phyloP scores from a whole-genome alignment of 1,284 basidiomycete species.

The Mixia osmundae region DNA sequence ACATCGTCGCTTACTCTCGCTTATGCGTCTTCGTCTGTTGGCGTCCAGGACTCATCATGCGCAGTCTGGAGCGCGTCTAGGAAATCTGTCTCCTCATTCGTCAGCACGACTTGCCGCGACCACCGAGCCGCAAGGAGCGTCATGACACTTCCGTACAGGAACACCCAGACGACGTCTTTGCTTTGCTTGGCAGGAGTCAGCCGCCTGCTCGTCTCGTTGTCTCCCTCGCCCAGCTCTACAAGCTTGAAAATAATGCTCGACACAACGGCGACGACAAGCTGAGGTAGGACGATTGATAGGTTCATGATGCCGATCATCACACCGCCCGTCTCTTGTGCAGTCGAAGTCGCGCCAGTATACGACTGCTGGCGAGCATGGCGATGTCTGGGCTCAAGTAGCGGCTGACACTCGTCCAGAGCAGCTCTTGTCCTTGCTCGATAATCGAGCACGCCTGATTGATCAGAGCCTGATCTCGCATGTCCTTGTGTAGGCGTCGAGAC shows the following conservation, averaged over 20 bases:
- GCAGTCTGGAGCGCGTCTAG: too few relatives aligned
- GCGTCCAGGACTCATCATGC: too few relatives aligned
- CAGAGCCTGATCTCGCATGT: background rate
- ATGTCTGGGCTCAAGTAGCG: conserved; percentile 5
- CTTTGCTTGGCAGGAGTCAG: conserved; percentile 5
- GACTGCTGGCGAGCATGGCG: too few relatives aligned
- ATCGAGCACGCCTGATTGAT: conserved; percentile 3
- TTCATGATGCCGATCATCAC: conserved; percentile 8
- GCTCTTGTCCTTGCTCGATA: conserved; percentile 1
- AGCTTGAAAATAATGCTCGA: conserved; percentile 21
- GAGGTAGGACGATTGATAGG: conserved; percentile 16
- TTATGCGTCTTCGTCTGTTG: too few relatives aligned
- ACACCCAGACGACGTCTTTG: conserved; percentile 22
- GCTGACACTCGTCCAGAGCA: conserved; percentile 5
- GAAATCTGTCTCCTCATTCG: conserved; percentile 6
- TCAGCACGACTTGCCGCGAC: conserved; percentile 8
- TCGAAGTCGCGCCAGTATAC: too few relatives aligned
- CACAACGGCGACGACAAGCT: conserved; percentile 20
- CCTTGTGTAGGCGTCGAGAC: conserved; percentile 3
- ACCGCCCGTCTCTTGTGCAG: too few relatives aligned
- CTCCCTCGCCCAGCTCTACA: too few relatives aligned
- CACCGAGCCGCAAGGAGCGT: conserved; percentile 17
- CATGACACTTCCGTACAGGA: conserved; percentile 21
- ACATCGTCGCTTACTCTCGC: too few relatives aligned
- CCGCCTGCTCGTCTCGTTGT: too few relatives aligned